These are phyloP conservation scores for Nitzschia palea DNA, from an alignment of 108 stramenopile genomes.

Conservation along the genomic window DNA sequence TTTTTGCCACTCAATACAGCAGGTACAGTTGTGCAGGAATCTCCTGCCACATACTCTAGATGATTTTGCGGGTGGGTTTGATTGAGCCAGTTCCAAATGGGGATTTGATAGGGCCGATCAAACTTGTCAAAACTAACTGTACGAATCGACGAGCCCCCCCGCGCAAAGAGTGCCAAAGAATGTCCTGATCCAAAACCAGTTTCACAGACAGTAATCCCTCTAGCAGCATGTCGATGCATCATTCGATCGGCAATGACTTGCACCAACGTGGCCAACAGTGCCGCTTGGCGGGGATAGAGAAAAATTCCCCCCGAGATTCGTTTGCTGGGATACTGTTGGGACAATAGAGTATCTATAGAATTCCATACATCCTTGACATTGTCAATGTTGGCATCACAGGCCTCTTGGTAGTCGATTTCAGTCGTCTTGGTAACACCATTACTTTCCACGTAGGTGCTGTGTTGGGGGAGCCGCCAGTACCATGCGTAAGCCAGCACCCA, in stretches of 20 bases:
- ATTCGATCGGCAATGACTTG: not conserved
- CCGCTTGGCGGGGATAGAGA: slow-evolving; percentile 49
- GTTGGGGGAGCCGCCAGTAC: too few species aligned
- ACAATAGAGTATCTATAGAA: slow-evolving; percentile 24
- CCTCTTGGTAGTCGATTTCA: not conserved
- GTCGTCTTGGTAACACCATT: too few species aligned
- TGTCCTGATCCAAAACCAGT: slow-evolving; percentile 63
- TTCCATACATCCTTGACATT: slow-evolving; percentile 17
- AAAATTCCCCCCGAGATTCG: slow-evolving; percentile 57
- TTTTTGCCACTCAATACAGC: not conserved
- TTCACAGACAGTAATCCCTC: slow-evolving; percentile 36
- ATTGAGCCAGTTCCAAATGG: slow-evolving; percentile 22
- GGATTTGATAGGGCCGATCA: slow-evolving; percentile 49
- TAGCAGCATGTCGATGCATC: not conserved
- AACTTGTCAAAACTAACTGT: slow-evolving; percentile 51
- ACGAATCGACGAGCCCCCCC: not conserved
- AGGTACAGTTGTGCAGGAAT: slow-evolving; percentile 48
- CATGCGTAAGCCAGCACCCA: too few species aligned
- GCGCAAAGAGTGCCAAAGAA: slow-evolving; percentile 39
- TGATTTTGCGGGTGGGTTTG: slow-evolving; percentile 9
- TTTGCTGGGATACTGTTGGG: slow-evolving; percentile 18
- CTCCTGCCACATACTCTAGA: slow-evolving; percentile 21
- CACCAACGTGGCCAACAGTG: slow-evolving; percentile 24
- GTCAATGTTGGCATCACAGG: not conserved
- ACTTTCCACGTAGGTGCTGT: too few species aligned